These are phyloP conservation scores for Trichophyton simii DNA, from an alignment of 2,329 filamentous ascomycete species.

Conservation along the genomic window DNA sequence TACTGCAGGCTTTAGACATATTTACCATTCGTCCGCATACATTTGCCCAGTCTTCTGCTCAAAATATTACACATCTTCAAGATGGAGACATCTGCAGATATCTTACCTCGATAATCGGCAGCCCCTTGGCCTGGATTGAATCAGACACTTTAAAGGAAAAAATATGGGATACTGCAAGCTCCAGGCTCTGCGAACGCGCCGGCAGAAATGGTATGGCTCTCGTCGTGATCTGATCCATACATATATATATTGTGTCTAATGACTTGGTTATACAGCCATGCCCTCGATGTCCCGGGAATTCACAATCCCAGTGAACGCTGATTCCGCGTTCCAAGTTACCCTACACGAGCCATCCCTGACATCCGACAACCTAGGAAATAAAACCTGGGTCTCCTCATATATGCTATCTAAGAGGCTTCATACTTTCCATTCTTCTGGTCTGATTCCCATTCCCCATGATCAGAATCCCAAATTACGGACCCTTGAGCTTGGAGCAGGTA, in stretches of 20 bases:
- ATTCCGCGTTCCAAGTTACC: constrained; percentile 47
- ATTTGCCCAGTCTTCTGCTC: constrained; percentile 23
- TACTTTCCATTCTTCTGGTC: constrained; percentile 27
- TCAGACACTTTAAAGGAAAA: constrained; percentile 32
- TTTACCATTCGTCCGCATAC: constrained; percentile 53
- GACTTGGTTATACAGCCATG: constrained; percentile 39
- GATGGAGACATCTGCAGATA: constrained; percentile 33
- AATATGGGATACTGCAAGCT: constrained; percentile 64
- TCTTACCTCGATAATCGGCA: constrained; percentile 37
- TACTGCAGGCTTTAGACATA: constrained; percentile 53
- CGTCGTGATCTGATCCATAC: not conserved
- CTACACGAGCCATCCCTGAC: constrained; percentile 81
- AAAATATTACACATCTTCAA: constrained; percentile 22
- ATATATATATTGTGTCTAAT: not conserved
- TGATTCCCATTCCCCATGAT: constrained; percentile 20
- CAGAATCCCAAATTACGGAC: constrained; percentile 25
- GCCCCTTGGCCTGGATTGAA: constrained; percentile 34
- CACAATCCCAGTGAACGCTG: constrained; percentile 38
- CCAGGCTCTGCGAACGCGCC: constrained; percentile 70
- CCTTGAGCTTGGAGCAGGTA: constrained; percentile 80
- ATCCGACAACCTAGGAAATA: constrained; percentile 76
- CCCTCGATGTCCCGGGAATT: constrained; percentile 51
- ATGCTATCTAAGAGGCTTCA: constrained; percentile 62
- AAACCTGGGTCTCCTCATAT: constrained; percentile 91
- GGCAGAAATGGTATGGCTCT: constrained; percentile 51